Evolutionary conservation across 768 basidiomycete genomes (phyloP).

Genomic region (Lenzites betulinus): DNA sequence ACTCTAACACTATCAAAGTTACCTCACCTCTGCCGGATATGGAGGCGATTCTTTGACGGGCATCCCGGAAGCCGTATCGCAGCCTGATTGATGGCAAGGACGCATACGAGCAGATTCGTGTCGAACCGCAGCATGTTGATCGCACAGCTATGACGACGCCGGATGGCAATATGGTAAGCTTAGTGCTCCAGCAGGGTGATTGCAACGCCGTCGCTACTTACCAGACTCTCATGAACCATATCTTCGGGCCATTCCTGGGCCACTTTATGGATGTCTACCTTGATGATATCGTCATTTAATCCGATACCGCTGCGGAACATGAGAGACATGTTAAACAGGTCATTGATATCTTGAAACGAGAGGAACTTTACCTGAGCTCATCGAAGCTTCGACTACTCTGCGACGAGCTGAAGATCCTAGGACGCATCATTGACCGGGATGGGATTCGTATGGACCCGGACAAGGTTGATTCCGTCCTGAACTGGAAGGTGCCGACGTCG

Average conservation of each 20-base stretch:
- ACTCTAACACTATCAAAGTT: constrained; percentile 29
- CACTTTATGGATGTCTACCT: too few relatives aligned
- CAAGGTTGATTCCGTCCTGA: constrained; percentile 41
- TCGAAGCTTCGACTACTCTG: constrained; percentile 29
- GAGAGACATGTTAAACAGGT: constrained; percentile 26
- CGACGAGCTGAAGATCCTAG: constrained; percentile 24
- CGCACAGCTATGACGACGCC: too few relatives aligned
- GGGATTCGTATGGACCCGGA: constrained; percentile 47
- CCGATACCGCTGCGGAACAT: constrained; percentile 30
- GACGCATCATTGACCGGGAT: constrained; percentile 33
- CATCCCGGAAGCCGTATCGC: too few relatives aligned
- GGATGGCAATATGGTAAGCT: constrained; percentile 33
- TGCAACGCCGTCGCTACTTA: constrained; percentile 35
- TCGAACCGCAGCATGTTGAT: too few relatives aligned
- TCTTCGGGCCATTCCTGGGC: constrained; percentile 30
- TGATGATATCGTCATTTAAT: constrained; percentile 36
- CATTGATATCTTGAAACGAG: constrained; percentile 12
- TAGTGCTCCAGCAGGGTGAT: constrained; percentile 35
- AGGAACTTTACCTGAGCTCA: constrained; percentile 24
- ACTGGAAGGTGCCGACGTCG: constrained; percentile 37
- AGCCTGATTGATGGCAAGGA: too few relatives aligned
- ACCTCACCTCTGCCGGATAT: constrained; percentile 31
- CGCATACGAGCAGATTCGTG: too few relatives aligned
- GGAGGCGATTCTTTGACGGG: constrained; percentile 25
- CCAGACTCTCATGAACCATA: constrained; percentile 32